These are phyloP conservation scores for Trametopsis cervina DNA, from an alignment of 768 basidiomycete species.

Conservation along the genomic window DNA sequence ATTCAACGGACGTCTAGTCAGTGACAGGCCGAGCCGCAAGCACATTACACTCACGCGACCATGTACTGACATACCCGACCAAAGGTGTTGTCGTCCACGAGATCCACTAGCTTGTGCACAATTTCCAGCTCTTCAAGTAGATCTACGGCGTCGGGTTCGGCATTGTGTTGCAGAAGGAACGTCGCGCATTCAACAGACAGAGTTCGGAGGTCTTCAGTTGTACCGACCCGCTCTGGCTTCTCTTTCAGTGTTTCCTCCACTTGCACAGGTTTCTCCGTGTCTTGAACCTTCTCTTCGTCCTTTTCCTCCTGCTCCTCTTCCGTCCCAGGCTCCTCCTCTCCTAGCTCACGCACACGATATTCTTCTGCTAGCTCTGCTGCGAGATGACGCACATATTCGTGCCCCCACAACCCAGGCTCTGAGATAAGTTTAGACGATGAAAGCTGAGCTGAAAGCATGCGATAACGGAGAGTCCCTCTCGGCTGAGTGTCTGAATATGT, in stretches of 20 bases:
- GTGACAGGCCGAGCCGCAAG: constrained; percentile 1
- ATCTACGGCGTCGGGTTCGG: constrained; percentile 97
- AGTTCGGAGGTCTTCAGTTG: constrained; percentile 65
- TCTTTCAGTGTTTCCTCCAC: constrained; percentile 23
- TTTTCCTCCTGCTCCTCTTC: constrained; percentile 3
- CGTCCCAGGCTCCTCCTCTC: constrained; percentile 26
- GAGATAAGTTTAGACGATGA: constrained; percentile 60
- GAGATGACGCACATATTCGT: constrained; percentile 97
- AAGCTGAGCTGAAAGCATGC: constrained; percentile 71
- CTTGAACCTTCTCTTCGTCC: constrained; percentile 15
- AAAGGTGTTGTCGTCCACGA: constrained; percentile 86
- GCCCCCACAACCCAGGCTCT: constrained; percentile 96
- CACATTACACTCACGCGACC: constrained; percentile 58
- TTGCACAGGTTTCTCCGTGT: constrained; percentile 20
- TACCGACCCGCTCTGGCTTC: constrained; percentile 41
- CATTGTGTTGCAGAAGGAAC: constrained; percentile 90
- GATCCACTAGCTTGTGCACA: constrained; percentile 63
- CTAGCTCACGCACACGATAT: constrained; percentile 64
- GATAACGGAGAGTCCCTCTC: constrained; percentile 91
- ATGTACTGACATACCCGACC: constrained; percentile 92
- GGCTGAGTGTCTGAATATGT: constrained; percentile 98
- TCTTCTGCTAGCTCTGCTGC: constrained; percentile 96
- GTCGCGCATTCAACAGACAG: constrained; percentile 81
- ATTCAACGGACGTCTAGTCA: constrained; percentile 13
- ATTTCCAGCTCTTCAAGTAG: constrained; percentile 90